Base-by-base conservation (phyloP, 2,329 filamentous ascomycete species). In the Kalmusia sp. region DNA sequence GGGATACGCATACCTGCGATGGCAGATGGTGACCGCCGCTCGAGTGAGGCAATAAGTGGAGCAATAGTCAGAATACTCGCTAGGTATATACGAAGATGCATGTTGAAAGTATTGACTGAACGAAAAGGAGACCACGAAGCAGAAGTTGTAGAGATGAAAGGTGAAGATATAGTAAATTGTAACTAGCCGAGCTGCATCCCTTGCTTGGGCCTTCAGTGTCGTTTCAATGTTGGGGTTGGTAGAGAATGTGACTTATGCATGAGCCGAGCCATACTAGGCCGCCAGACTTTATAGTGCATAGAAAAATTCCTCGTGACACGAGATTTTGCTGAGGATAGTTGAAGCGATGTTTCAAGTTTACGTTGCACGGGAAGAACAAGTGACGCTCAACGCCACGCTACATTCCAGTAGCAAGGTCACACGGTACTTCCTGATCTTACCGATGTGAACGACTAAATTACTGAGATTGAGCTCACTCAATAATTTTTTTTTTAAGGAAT, bases 401-500 rank as follows among this genome's bases (percentile, higher is more conserved):
- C 55, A 57, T 61, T 58, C 51, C 55, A 33, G 21, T 43, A 45
- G 46, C 21, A 7, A 45, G 30, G 24, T 51, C 15, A 51, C 52
- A 45, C 25, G 9, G 24, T 14, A 28, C 15, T 40, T n/a, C n/a
- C n/a, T n/a, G n/a, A n/a, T n/a, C n/a, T n/a, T n/a, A n/a, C n/a
- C n/a, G n/a, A n/a, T n/a, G n/a, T n/a, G n/a, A n/a, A n/a, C n/a
- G n/a, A n/a, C n/a, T n/a, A n/a, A n/a, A n/a, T n/a, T n/a, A n/a
- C n/a, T n/a, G n/a, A n/a, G n/a, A n/a, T n/a, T n/a, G n/a, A n/a
- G n/a, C n/a, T n/a, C n/a, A n/a, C n/a, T n/a, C n/a, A n/a, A n/a
- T n/a, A n/a, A n/a, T n/a, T n/a, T n/a, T n/a, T n/a, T n/a, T n/a
- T n/a, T n/a, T n/a, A n/a, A n/a, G n/a, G n/a, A n/a, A n/a, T n/a